These are phyloP conservation scores for Aphanomyces astaci DNA, from an alignment of 352 stramenopile species.

Conservation along the genomic window DNA sequence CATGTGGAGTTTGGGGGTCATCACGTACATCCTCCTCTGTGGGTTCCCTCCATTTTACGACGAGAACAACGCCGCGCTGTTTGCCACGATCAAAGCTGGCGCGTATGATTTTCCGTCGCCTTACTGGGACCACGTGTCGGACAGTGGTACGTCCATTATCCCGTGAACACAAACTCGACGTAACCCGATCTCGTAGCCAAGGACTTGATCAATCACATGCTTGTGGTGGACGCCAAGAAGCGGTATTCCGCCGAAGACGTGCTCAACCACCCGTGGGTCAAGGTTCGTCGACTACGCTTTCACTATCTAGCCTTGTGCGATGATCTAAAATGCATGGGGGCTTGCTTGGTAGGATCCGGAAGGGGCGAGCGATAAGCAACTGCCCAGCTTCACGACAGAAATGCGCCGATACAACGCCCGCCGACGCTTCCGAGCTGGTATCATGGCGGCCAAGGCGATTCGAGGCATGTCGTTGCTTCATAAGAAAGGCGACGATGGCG, in stretches of 20 bases:
- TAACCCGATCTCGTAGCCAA: conserved; percentile 49
- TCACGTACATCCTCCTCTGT: conserved; percentile 91
- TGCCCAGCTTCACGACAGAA: conserved; percentile 85
- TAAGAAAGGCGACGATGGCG: conserved; percentile 36
- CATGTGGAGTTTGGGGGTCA: conserved; percentile 95
- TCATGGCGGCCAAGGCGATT: conserved; percentile 77
- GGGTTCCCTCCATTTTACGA: conserved; percentile 96
- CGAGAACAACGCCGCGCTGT: conserved; percentile 85
- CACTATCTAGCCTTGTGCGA: too few species aligned
- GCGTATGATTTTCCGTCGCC: conserved; percentile 88
- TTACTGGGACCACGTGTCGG: conserved; percentile 91
- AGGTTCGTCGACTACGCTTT: too few species aligned
- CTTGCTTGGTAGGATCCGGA: conserved; percentile 1
- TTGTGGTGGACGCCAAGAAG: conserved; percentile 86
- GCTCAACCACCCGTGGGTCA: conserved; percentile 80
- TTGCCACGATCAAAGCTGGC: conserved; percentile 82
- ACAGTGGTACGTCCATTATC: conserved; percentile 39
- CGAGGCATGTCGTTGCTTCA: conserved; percentile 33
- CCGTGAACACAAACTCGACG: conserved; percentile 29
- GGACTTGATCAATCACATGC: conserved; percentile 85
- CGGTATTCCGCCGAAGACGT: conserved; percentile 82
- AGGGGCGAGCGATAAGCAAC: conserved; percentile 44
- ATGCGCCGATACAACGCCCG: conserved; percentile 85
- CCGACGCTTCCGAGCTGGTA: conserved; percentile 63
- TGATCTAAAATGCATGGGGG: too few species aligned